Base-by-base conservation (phyloP, 805 yeast species). In the Yamadazyma philogaea region DNA sequence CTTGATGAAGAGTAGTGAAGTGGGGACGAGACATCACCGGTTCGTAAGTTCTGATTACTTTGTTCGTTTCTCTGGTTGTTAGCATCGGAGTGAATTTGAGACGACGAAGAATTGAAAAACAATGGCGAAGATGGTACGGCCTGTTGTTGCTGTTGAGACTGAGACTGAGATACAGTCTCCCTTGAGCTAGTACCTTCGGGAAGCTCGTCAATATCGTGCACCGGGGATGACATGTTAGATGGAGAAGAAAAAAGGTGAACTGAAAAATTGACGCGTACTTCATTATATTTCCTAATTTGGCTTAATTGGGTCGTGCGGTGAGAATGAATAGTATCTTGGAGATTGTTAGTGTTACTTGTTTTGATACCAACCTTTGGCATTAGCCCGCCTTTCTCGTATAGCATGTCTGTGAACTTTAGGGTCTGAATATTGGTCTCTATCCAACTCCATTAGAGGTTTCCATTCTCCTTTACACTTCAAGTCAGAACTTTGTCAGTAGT, bases 61-160 rank as follows among this genome's bases (percentile, higher is more conserved):
- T 41, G 45, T 15, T 32, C 17, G 20, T 31, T 40, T 20, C 34
- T 31, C 8, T 24, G 33, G 51, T n/a, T 56, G 34, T 46, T 51
- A 27, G 43, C 43, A 44, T 66, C 74, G 15, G 71, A 64, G 36
- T 42, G 57, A 4, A 66, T 63, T 37, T 70, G 68, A 34, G 68
- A 67, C 37, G 77, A 71, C 10, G 78, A 70, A 21, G 76, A 68
- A 27, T 74, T 75, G 55, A 77, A 69, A 44, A 77, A 76, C 47
- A 78, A 67, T 17, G 82, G 82, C 21, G 82, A 78, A 14, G 81
- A 76, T 4, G 82, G 80, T 30, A 75, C 78, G 0, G 56, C 57
- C 12, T 63, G 64, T 15, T 57, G 59, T 43, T 59, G 68, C 15
- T 57, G 59, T 43, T 59, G 68, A 44, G 51, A 57, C 59, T 57